Evolutionary conservation across 2,329 filamentous ascomycete species (phyloP), one percentile per base, ranked within the genome.

Genomic region (Monosporascus cannonballus): DNA sequence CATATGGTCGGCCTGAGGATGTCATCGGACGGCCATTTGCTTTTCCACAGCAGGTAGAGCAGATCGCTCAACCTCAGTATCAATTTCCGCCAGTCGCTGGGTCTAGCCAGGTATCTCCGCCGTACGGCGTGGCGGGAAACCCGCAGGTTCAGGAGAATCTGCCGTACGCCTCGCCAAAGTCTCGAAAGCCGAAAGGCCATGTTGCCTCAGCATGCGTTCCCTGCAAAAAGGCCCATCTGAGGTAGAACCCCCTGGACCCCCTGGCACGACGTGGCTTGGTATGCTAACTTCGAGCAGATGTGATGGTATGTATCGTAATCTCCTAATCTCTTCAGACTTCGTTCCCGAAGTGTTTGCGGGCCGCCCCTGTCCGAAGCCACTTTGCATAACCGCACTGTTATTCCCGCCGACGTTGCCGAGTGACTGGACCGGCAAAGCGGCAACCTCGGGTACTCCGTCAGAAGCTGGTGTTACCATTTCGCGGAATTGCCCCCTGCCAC

Each of bases 191-290:
- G 6, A 90, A 90, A 66, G 87, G 87, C 15, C 89, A 94, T 73
- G 89, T 93, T 50, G 87, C 88, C 49, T 92, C 88, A 37, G 89
- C 89, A 25, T 94, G 89, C 67, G 85, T 93, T 60, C 90, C 90
- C 55, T 94, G 89, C 73, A 93, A 93, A 68, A 85, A 84, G 69
- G 89, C 89, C 38, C 89, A 94, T 79, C 78, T 94, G 58, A 77
- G 83, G 81, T 85, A 71, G 66, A 74, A 61, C 53, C n/a, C 39
- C 36, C 46, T 20, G 3, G 11, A 17, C 47, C 50, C 50, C 46
- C 48, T 51, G 51, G 20, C 47, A 58, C 57, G 37, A 30, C 9
- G 27, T 30, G 27, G 27, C 9, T 11, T 30, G 27, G 27, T 15
- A 17, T 51, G 60, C 69, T 76, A 65, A 76, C 66, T 51, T 56